phyloP scores from a whole-genome alignment of 2,329 filamentous ascomycete genomes.

The Claviceps digitariae region DNA sequence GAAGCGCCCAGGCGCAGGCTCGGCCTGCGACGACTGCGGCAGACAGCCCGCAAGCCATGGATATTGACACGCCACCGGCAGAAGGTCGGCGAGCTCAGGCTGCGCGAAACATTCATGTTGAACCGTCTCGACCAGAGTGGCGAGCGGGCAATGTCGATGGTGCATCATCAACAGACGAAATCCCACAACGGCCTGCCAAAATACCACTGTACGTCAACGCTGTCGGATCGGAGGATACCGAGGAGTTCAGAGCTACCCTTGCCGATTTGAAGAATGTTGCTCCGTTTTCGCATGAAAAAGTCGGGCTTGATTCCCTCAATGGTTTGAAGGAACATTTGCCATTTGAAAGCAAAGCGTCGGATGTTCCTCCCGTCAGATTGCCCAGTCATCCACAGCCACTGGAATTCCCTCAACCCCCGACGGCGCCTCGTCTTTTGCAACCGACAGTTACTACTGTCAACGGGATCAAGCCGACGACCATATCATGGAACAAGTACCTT shows the following conservation, averaged over 20 bases:
- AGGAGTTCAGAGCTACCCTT: constrained; percentile 40
- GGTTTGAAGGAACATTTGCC: constrained; percentile 44
- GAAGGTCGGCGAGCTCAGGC: constrained; percentile 11
- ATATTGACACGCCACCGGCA: constrained; percentile 42
- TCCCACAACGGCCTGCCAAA: constrained; percentile 8
- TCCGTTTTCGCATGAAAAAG: constrained; percentile 33
- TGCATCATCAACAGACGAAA: constrained; percentile 13
- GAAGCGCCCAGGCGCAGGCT: constrained; percentile 18
- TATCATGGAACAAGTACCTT: constrained; percentile 37
- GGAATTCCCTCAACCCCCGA: constrained; percentile 33
- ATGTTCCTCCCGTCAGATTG: constrained; percentile 24
- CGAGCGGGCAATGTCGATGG: constrained; percentile 32
- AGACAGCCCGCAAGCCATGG: constrained; percentile 47
- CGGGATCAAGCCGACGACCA: constrained; percentile 27
- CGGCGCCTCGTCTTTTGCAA: constrained; percentile 32
- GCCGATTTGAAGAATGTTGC: constrained; percentile 42
- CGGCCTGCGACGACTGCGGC: constrained; percentile 11
- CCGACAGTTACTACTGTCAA: constrained; percentile 25
- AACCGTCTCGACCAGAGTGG: constrained; percentile 47
- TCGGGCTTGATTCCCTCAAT: constrained; percentile 38
- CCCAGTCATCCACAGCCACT: constrained; percentile 20
- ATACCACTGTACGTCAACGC: constrained; percentile 20
- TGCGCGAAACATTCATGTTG: constrained; percentile 41
- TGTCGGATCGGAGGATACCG: constrained; percentile 41
- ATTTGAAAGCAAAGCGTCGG: constrained; percentile 38